Base-by-base conservation (phyloP, 768 basidiomycete species). In the Heimioporus sp. region DNA sequence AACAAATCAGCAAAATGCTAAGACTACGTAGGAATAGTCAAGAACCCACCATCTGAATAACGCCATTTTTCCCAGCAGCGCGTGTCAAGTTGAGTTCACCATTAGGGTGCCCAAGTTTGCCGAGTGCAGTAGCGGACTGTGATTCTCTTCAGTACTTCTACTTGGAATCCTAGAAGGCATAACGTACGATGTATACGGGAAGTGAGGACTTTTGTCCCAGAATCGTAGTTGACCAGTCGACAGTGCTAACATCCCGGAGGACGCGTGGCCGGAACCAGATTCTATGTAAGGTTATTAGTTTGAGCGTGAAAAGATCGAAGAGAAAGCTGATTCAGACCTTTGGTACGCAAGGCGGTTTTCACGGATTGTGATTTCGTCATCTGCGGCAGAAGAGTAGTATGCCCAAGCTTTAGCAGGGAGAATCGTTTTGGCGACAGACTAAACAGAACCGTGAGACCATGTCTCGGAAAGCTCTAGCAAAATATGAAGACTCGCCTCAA, bases 31-130 rank as follows among this genome's bases (percentile, higher is more conserved):
- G 13, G n/a, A 8, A 32, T 6, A 20, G 7, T 31, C 4, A 38
- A 50, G 24, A 28, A 28, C 7, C 34, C 9, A 83, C 85, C 84
- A 86, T 87, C 61, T 87, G 85, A 43, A 87, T 86, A 46, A 86
- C 72, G 13, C 79, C 80, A 55, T 83, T 82, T 63, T 88, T 88
- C 0, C 80, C 90, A 0, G 90, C 92, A 0, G 92, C 91, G 60
- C 86, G 76, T 2, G 94, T 96, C 31, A 97, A 67, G 63, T 87
- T 90, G 36, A 94, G 76, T 72, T 98, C 93, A 10, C 94, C 93
- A 55, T 95, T 90, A 0, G 92, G 90, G 65, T 96, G 92, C 1
- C 94, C 92, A 3, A 98, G 83, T 73, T 95, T 96, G 52, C 92
- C 88, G 5, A 92, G 77, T 3, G 88, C 89, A 2, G 90, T 92